Evolutionary conservation across 2,329 filamentous ascomycete genomes (phyloP).

Genomic region (Aschersonia sp.): DNA sequence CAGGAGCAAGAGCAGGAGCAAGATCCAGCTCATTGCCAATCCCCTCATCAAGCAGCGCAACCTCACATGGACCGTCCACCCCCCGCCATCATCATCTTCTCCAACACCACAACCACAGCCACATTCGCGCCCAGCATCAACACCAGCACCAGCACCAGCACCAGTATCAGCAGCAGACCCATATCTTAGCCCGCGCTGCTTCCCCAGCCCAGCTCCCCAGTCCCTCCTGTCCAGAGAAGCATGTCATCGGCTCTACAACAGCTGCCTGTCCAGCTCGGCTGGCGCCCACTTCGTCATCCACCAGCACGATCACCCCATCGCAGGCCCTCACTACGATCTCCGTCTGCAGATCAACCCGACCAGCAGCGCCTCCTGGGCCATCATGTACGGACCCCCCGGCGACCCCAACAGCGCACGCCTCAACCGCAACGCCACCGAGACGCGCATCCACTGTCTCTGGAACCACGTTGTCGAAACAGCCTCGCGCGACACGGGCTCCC

Average conservation of each 20-base stretch:
- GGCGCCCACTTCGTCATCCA: constrained; percentile 53
- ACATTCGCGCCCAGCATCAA: too few species aligned
- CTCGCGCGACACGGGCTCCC: constrained; percentile 36
- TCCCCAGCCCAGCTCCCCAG: too few species aligned
- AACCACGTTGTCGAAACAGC: constrained; percentile 48
- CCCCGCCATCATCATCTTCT: constrained; percentile 14
- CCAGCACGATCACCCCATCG: constrained; percentile 58
- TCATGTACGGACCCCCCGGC: constrained; percentile 48
- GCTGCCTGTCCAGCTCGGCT: constrained; percentile 6
- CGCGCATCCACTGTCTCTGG: constrained; percentile 43
- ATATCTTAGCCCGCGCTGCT: too few species aligned
- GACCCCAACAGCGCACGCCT: constrained; percentile 38
- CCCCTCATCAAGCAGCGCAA: constrained; percentile 33
- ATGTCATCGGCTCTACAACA: background rate
- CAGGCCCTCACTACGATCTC: constrained; percentile 55
- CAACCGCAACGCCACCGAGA: constrained; percentile 47
- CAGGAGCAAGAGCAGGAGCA: background rate
- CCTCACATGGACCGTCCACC: constrained; percentile 24
- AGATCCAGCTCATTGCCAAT: constrained; percentile 23
- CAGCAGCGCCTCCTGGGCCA: constrained; percentile 50
- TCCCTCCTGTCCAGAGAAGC: too few species aligned
- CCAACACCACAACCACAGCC: constrained; percentile 9
- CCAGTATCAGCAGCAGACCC: constrained; percentile 8
- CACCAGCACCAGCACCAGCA: constrained; percentile 14
- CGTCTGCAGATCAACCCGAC: constrained; percentile 53